Percentiles rank a stretch among this genome's conserved stretches.
These are phyloP conservation scores for Kwoniella dendrophila DNA, from an alignment of 768 basidiomycete species.

Conservation along the genomic window DNA sequence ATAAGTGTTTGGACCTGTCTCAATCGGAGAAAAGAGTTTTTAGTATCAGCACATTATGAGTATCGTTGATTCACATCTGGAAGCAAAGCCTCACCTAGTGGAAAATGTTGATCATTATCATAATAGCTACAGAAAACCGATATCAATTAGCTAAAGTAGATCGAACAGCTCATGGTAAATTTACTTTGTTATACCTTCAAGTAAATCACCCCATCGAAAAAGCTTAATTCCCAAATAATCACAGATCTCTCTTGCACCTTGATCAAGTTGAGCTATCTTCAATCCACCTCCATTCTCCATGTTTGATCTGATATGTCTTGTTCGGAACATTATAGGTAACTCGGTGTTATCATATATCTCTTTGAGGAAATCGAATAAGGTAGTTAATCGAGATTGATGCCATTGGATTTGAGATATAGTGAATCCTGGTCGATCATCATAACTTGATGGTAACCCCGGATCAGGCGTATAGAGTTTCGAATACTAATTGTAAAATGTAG, in stretches of 20 bases:
- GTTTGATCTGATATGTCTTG: slow-evolving; percentile 26
- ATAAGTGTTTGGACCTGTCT: slow-evolving; percentile 29
- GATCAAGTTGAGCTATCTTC: slow-evolving; percentile 36
- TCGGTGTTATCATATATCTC: slow-evolving; percentile 16
- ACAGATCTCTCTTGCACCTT: slow-evolving; percentile 26
- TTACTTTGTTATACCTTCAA: slow-evolving; percentile 7
- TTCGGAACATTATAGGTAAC: slow-evolving; percentile 31
- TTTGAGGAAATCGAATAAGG: slow-evolving; percentile 22
- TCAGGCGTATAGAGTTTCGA: background rate
- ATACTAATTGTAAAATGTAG: no score
- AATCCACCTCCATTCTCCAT: slow-evolving; percentile 20
- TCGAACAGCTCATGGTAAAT: background rate
- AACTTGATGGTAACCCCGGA: background rate
- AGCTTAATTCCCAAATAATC: slow-evolving; percentile 29
- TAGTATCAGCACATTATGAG: background rate
- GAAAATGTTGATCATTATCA: slow-evolving; percentile 37
- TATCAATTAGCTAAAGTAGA: no score
- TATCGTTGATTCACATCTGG: no score
- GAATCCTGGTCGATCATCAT: slow-evolving; percentile 16
- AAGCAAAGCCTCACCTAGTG: slow-evolving; percentile 15
- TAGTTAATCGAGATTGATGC: slow-evolving; percentile 26
- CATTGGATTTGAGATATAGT: slow-evolving; percentile 28
- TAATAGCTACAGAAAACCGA: no score
- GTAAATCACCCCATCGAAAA: slow-evolving; percentile 9
- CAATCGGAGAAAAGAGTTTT: background rate